Base-by-base conservation (phyloP, 495 filamentous ascomycete species). In the Apodospora peruviana region DNA sequence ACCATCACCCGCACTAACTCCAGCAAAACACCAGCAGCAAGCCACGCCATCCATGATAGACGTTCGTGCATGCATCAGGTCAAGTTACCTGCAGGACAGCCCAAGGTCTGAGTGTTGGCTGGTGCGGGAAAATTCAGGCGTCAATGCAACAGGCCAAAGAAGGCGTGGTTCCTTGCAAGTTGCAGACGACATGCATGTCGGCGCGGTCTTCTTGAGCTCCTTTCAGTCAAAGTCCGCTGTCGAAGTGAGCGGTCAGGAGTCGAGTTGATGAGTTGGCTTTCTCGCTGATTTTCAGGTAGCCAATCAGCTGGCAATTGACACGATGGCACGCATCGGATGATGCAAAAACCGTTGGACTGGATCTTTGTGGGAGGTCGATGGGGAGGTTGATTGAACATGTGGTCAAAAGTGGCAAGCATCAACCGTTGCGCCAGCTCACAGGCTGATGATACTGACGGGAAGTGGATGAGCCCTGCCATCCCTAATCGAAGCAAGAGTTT, bases 21-120 rank as follows among this genome's bases (percentile, higher is more conserved):
- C n/a, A n/a, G n/a, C n/a, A n/a, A n/a, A n/a, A n/a, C n/a, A n/a
- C n/a, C n/a, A n/a, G n/a, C n/a, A n/a, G n/a, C n/a, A n/a, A 39
- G 43, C 43, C 49, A 55, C 48, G 25, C 45, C 45, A 52, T 40
- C 27, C 39, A 48, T 39, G 24, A 27, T 40, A 19, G 51, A 41
- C 38, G 32, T 32, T 40, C 34, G 45, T 40, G 11, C 45, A 38
- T 43, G 36, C 50, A 17, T n/a, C 17, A 19, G 11, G 11, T 24
- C 18, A 23, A 9, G 35, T 21, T 43, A 56, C 54, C 58, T 64
- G 62, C 59, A 63, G 48, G 34, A 52, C 52, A 61, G 47, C 54
- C 57, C 60, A 63, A 49, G 45, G 36, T 27, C 49, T 48, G 37
- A 35, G 7, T n/a, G 36, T 38, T 5, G 41, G 50, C 16, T 34